Evolutionary conservation across 768 basidiomycete species (phyloP).

Genomic region (Mycena galopus): DNA sequence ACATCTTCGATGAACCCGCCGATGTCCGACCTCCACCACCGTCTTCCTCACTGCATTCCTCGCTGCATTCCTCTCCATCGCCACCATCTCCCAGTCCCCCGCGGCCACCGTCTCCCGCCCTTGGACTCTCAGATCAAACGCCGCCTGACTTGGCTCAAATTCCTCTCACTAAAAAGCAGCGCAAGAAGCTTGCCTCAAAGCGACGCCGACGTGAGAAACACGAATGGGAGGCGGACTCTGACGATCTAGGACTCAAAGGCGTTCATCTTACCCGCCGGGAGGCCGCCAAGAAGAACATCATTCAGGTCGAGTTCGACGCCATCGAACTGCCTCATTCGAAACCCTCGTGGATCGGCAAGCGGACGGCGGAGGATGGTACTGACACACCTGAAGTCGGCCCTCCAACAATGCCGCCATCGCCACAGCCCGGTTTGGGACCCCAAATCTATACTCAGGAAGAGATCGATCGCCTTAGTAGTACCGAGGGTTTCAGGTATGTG

Average conservation of each 20-base stretch:
- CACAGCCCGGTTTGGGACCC: not conserved
- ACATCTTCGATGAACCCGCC: not conserved
- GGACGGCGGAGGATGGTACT: not conserved
- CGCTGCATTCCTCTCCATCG: not conserved
- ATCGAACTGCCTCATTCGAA: not conserved
- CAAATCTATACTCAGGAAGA: not conserved
- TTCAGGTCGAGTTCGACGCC: not conserved
- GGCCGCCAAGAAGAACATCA: not conserved
- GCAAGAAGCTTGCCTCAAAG: not conserved
- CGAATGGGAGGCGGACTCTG: not conserved
- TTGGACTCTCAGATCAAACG: not conserved
- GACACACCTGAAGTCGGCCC: not conserved
- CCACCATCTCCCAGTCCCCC: not conserved
- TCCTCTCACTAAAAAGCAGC: not conserved
- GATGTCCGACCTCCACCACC: not conserved
- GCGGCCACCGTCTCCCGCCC: not conserved
- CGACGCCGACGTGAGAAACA: not conserved
- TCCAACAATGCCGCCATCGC: not conserved
- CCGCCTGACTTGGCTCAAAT: not conserved
- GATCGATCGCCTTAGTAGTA: not conserved
- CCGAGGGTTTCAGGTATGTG: conserved; percentile 13
- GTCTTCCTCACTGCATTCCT: no score
- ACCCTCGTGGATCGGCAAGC: not conserved
- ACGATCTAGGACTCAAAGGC: not conserved
- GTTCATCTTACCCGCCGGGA: not conserved